Conservation (phyloP, 2,329 filamentous ascomycete genomes). For the Biscogniauxia marginata region DNA sequence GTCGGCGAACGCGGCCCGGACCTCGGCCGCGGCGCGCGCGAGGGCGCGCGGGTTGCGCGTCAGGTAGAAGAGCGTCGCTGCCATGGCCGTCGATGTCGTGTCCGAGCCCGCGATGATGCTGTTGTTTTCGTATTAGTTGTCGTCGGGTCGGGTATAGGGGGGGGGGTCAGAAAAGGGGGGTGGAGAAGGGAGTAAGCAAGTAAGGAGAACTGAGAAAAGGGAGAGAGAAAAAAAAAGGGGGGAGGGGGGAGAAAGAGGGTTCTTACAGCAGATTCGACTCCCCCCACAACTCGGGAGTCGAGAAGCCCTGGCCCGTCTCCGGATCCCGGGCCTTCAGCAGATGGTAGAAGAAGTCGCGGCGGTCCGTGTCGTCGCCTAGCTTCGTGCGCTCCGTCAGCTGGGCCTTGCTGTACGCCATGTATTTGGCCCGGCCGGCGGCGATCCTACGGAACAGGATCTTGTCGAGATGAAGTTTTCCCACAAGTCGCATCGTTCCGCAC, state of each 20-base stretch:
- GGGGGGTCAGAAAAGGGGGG: no score
- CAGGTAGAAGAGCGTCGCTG: constrained; percentile 63
- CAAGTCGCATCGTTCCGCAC: constrained; percentile 70
- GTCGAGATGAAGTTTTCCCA: constrained; percentile 65
- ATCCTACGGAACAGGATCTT: constrained; percentile 66
- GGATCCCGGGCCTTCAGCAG: constrained; percentile 70
- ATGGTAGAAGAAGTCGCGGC: constrained; percentile 75
- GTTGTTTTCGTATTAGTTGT: constrained; percentile 1
- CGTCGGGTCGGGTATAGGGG: no score
- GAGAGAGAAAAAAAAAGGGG: no score
- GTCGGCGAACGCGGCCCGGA: constrained; percentile 49
- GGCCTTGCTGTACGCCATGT: constrained; percentile 68
- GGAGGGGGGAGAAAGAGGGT: not conserved
- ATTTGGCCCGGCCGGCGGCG: constrained; percentile 64
- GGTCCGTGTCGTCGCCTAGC: constrained; percentile 62
- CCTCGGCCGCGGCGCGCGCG: constrained; percentile 42
- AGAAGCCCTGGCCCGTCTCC: constrained; percentile 66
- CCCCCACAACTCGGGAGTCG: constrained; percentile 65
- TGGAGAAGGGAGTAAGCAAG: no score
- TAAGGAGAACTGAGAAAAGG: no score
- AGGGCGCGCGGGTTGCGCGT: constrained; percentile 51
- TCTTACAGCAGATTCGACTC: constrained; percentile 65
- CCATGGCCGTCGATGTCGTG: constrained; percentile 68
- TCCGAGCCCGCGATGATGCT: constrained; percentile 70
- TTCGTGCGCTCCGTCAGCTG: constrained; percentile 67